Percentiles rank a stretch among this genome's conserved stretches.
Conservation (phyloP, 1,284 basidiomycete species). For the Leccinum pallidistipes region DNA sequence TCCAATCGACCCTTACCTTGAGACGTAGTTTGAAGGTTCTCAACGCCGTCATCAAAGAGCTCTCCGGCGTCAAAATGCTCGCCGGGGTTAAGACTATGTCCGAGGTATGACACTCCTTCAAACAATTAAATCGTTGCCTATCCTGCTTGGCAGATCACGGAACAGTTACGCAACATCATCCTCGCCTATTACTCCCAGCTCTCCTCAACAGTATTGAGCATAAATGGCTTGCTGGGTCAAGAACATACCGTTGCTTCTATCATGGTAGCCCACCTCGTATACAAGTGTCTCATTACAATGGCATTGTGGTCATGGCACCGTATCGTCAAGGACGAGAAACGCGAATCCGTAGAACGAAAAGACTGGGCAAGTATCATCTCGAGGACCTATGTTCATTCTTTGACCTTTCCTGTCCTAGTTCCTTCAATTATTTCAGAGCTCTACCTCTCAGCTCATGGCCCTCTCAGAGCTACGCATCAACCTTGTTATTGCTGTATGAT, state of each 20-base stretch:
- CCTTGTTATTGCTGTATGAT: conserved; percentile 38
- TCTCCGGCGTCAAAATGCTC: conserved; percentile 65
- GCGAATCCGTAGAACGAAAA: conserved; percentile 44
- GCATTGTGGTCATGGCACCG: conserved; percentile 70
- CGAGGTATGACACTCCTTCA: conserved; percentile 39
- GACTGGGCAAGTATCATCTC: conserved; percentile 50
- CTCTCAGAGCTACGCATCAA: conserved; percentile 52
- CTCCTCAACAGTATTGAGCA: conserved; percentile 45
- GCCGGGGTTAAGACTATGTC: conserved; percentile 65
- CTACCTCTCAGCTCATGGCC: conserved; percentile 52
- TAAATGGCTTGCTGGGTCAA: conserved; percentile 40
- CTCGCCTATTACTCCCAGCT: conserved; percentile 58
- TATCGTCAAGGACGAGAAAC: conserved; percentile 42
- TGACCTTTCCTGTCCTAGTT: conserved; percentile 42
- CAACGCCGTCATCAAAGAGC: conserved; percentile 66
- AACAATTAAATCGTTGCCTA: conserved; percentile 3
- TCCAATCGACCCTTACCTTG: conserved; percentile 51
- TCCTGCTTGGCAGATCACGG: conserved; percentile 48
- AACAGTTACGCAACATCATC: conserved; percentile 50
- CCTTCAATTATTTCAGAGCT: conserved; percentile 57
- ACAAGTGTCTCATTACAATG: conserved; percentile 68
- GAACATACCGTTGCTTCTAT: conserved; percentile 51
- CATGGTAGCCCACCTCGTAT: conserved; percentile 62
- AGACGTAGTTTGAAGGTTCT: conserved; percentile 61
- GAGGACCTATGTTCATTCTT: not conserved